Conservation (phyloP, 129 eudicot species). For the Chrysanthemum seticuspe region DNA sequence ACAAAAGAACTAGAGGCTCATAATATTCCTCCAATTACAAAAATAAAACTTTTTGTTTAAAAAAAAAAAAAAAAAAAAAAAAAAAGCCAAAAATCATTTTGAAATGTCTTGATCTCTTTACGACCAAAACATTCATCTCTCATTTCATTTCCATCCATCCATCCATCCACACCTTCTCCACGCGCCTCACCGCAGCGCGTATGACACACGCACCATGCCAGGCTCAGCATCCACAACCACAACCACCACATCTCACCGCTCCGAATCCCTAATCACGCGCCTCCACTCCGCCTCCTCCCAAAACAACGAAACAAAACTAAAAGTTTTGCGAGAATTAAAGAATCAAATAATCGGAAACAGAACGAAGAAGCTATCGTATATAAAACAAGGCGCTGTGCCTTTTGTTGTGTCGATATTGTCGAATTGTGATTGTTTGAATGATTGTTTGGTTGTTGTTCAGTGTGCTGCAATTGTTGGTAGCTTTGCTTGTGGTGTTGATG, state of each 20-base stretch:
- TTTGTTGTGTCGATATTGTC: constrained; percentile 65
- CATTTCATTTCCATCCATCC: constrained; percentile 1
- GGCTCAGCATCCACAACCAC: constrained; percentile 38
- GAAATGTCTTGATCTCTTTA: constrained; percentile 3
- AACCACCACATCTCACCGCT: constrained; percentile 39
- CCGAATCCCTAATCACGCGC: constrained; percentile 65
- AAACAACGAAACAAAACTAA: constrained; percentile 54
- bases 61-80: neutral
- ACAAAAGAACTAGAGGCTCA: constrained; percentile 6
- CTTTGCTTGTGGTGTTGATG: constrained; percentile 86
- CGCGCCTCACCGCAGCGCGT: constrained; percentile 43
- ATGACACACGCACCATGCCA: constrained; percentile 50
- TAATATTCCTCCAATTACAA: constrained; percentile 21
- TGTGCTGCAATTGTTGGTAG: constrained; percentile 87
- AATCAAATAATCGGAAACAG: constrained; percentile 92
- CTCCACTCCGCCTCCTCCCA: constrained; percentile 51
- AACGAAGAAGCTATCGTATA: constrained; percentile 70
- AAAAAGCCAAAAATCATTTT: too few relatives aligned
- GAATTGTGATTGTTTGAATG: too few relatives aligned
- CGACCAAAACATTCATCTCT: constrained; percentile 4
- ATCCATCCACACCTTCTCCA: constrained; percentile 17
- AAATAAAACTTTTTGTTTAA: neutral
- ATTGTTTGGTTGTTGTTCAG: constrained; percentile 48
- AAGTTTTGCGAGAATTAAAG: constrained; percentile 73
- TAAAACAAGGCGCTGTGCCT: constrained; percentile 88